Evolutionary conservation across 148 eudicot genomes (phyloP), one percentile per base, ranked within the genome.

Genomic region (Selenicereus undatus): DNA sequence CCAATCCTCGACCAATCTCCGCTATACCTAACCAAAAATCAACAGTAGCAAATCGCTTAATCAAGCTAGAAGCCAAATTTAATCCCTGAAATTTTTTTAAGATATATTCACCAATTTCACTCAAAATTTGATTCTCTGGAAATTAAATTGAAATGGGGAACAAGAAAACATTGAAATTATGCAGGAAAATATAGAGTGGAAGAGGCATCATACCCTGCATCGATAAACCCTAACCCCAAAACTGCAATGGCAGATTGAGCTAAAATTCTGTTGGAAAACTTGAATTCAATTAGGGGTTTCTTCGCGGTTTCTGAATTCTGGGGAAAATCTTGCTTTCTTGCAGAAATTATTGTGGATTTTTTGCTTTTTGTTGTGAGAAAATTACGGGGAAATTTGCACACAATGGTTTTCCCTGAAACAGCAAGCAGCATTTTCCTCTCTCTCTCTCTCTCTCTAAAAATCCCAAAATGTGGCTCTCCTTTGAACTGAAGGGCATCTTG

Each of bases 1-100:
- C 97, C 96, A 83, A 95, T 93, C 80, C 98, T 93, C 51, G 98
- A 95, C 98, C 98, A 95, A 82, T 93, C 98, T 89, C 98, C 98
- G 86, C 97, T 95, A 78, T 95, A 95, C 83, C 97, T 93, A 81
- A 9, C 20, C 69, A 74, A 68, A 35, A 72, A n/a, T 64, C 13
- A 64, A 74, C 60, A 16, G 2, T 42, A 7, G 24, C 24, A 52
- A 27, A 42, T 18, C 18, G n/a, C 42, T 52, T 22, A 60, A 79
- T 11, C 24, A 16, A 78, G 18, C 26, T 27, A 60, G 10, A 9
- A 27, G 39, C 22, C 52, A 3, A 17, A 43, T 17, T 4, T 48
- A 48, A 48, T 48, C 14, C 14, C 52, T 48, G 12, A 42, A 21
- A 27, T 4, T 36, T 4, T 36, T 2, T 36, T 36, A 4, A 36